These are phyloP conservation scores for Aspergillus sparsus DNA, from an alignment of 495 filamentous ascomycete genomes.

Conservation along the genomic window DNA sequence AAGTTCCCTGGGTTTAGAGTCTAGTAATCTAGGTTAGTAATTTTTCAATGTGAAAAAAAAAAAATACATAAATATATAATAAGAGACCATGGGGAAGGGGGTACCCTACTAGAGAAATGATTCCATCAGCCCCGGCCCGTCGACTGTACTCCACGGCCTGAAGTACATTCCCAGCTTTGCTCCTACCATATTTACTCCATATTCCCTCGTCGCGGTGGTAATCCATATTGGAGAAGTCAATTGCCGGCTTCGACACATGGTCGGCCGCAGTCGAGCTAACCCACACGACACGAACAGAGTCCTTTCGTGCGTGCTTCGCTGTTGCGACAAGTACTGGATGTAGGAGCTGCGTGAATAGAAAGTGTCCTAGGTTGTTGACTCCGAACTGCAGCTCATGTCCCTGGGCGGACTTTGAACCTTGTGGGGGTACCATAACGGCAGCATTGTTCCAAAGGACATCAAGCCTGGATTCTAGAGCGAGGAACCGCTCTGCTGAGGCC, in stretches of 20 bases:
- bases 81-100: neutral
- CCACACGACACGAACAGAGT: neutral
- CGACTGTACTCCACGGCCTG: neutral
- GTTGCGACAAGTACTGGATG: conserved; percentile 49
- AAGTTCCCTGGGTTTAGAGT: neutral
- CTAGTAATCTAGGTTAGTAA: neutral
- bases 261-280: neutral
- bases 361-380: conserved; percentile 67
- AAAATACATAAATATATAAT: too few relatives aligned
- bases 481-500: neutral
- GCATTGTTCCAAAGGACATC: conserved; percentile 69
- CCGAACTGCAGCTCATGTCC: conserved; percentile 69
- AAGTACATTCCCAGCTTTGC: neutral
- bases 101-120: neutral
- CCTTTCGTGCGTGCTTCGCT: neutral
- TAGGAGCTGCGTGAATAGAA: conserved; percentile 59
- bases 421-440: conserved; percentile 59
- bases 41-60: too few relatives aligned
- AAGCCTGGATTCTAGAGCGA: conserved; percentile 26
- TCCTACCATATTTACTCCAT: neutral
- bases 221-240: neutral
- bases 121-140: neutral
- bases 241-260: neutral
- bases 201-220: neutral
- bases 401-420: conserved; percentile 46